These are phyloP conservation scores for Penicillium robsamsonii DNA, from an alignment of 495 filamentous ascomycete species.

Conservation along the genomic window DNA sequence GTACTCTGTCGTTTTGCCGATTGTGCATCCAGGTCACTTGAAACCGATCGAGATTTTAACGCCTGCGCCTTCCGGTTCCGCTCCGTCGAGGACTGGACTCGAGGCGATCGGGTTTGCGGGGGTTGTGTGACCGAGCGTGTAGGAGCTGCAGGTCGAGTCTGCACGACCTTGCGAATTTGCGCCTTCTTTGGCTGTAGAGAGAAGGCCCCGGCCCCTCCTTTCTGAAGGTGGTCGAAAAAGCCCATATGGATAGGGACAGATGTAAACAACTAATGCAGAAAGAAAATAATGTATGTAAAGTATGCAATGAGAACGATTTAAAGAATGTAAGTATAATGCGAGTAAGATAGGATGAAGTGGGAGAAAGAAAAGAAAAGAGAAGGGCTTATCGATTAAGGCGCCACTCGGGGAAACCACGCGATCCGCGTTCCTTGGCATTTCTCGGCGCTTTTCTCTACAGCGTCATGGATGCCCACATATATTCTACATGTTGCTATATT, in stretches of 20 bases:
- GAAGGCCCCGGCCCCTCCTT: constrained; percentile 48
- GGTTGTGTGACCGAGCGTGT: constrained; percentile 32
- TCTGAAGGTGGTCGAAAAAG: constrained; percentile 57
- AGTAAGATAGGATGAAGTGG: constrained; percentile 2
- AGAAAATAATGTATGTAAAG: constrained; percentile 9
- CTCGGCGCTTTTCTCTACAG: constrained; percentile 3
- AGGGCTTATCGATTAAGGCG: constrained; percentile 30
- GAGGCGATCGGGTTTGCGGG: constrained; percentile 22
- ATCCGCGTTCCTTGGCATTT: constrained; percentile 5
- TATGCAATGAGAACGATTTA: constrained; percentile 5
- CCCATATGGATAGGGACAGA: constrained; percentile 40
- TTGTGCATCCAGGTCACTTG: constrained; percentile 31
- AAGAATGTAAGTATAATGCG: constrained; percentile 22
- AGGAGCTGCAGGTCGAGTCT: constrained; percentile 36
- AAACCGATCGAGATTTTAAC: constrained; percentile 35
- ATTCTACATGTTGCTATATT: neutral
- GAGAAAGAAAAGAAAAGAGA: constrained; percentile 16
- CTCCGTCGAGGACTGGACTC: constrained; percentile 25
- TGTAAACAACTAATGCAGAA: constrained; percentile 26
- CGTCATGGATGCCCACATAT: neutral
- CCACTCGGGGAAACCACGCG: constrained; percentile 28
- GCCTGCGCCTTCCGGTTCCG: constrained; percentile 29
- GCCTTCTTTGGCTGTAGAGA: constrained; percentile 51
- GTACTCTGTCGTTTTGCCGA: constrained; percentile 39
- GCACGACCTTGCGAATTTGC: constrained; percentile 49